Base-by-base conservation (phyloP, 441 rosid species). In the Flueggea neowawraea region DNA sequence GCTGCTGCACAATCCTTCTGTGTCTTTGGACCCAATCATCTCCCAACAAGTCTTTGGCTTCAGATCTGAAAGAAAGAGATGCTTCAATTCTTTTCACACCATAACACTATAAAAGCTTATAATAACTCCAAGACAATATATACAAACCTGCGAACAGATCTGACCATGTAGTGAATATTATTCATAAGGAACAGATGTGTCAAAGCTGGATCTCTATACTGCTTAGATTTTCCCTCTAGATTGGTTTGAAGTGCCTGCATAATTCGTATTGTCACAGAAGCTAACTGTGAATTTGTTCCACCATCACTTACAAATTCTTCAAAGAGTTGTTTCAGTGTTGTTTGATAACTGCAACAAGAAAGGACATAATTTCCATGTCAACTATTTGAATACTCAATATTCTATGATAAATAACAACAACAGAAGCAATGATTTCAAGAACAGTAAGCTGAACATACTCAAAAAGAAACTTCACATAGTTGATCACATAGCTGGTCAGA, bases 11-110 rank as follows among this genome's bases (percentile, higher is more conserved):
- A 43, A 86, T 83, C 78, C 99, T 93, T 77, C 99, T 82, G 71
- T 94, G 96, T 71, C 88, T 83, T 73, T 94, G 99, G 39, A 94
- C 97, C 99, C 99, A 94, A 75, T 94, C 99, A 71, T 94, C 99
- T 41, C 99, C 99, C 54, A 94, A 82, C 78, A 94, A 78, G 75
- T 94, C 99, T 78, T 91, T 94, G 64, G 97, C 99, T 84, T 94
- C 99, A 54, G 97, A 94, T 79, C 98, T 94, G 82, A 54, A 75
- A 69, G 52, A 16, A 55, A 55, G 66, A n/a, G 6, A 16, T 22
- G 6, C 9, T 22, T 16, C 50, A 14, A 28, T 31, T 9, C 54
- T 33, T 45, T 56, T 16, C 61, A 59, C 15, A n/a, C 5, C 32
- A 54, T 43, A 53, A 2, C 16, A 60, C 39, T 10, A 13, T 39